phyloP scores from a whole-genome alignment of 768 basidiomycete genomes.

The Polyporus arcularius region DNA sequence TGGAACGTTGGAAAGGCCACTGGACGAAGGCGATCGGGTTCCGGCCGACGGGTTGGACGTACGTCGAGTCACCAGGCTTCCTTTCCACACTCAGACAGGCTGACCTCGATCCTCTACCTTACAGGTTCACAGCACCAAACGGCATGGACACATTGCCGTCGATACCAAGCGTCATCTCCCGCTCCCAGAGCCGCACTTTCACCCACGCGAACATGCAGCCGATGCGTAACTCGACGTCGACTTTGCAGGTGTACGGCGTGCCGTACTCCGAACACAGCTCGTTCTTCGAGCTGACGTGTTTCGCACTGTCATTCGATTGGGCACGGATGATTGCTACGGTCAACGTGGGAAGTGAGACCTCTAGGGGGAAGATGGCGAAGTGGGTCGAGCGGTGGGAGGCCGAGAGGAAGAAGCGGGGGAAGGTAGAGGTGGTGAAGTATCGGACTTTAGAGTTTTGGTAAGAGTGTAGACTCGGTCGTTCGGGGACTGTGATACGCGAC shows the following conservation, averaged over 20 bases:
- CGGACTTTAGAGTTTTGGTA: conserved; percentile 52
- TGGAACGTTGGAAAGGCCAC: conserved; percentile 68
- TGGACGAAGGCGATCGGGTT: conserved; percentile 81
- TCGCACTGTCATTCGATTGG: conserved; percentile 87
- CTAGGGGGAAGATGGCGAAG: conserved; percentile 81
- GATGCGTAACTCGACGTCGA: conserved; percentile 68
- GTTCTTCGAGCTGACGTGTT: conserved; percentile 94
- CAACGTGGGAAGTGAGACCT: conserved; percentile 73
- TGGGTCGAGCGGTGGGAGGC: conserved; percentile 91
- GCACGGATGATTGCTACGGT: conserved; percentile 93
- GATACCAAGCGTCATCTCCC: conserved; percentile 67
- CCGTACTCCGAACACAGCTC: conserved; percentile 97
- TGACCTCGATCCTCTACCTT: neutral
- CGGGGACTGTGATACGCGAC: neutral
- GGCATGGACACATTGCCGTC: conserved; percentile 64
- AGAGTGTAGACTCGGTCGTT: neutral
- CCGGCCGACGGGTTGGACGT: conserved; percentile 97
- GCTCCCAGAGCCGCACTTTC: conserved; percentile 67
- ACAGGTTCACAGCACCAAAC: conserved; percentile 65
- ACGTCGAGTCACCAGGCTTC: conserved; percentile 34
- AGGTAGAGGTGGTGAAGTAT: conserved; percentile 36
- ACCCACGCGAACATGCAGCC: conserved; percentile 67
- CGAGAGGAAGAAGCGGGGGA: conserved; percentile 65
- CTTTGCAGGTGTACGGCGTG: conserved; percentile 76
- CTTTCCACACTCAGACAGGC: neutral